Base-by-base conservation (phyloP, 2,329 filamentous ascomycete species). In the Penicillium occitanis region DNA sequence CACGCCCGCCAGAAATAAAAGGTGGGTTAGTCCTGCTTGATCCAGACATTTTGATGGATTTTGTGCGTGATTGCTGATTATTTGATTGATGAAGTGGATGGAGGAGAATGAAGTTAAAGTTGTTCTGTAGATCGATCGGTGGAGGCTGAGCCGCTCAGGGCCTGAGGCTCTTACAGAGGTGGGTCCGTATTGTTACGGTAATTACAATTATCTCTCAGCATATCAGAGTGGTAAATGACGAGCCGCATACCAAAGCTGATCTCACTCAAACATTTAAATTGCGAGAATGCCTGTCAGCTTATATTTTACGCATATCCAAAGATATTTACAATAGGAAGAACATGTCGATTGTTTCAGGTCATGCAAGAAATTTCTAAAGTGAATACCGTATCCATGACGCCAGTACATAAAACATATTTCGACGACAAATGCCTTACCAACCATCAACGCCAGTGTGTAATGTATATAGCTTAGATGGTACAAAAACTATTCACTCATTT, bases 1-100 rank as follows among this genome's bases (percentile, higher is more conserved):
- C 71, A 63, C 77, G 73, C 33, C 80, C 80, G 60, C 77, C 76
- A 13, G 79, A 80, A 40, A 81, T 68, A 61, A 81, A 81, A 2
- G 76, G 73, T 1, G 57, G 3, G 5, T 62, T 69, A 69, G 17
- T 71, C 69, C 37, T 74, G 71, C 48, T 67, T 63, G 72, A 67
- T 11, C 72, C 64, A 17, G 78, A 72, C 79, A 80, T 80, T 65
- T 57, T 74, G 67, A 37, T 51, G 64, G 17, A 19, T 30, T 57
- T n/a, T 33, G 25, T 1, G 25, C 30, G 10, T 22, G 3, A 37
- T 57, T 40, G 53, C 8, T 40, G 30, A 14, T 37, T 14, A 14
- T 19, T 22, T 22, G 53, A 57, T 37, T 2, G n/a, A 37, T 14
- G 22, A 19, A 35, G 51, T 37, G 30, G 51, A 35, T 35, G 51